These are phyloP conservation scores for Boletus insuetus DNA, from an alignment of 768 basidiomycete species.

Conservation along the genomic window DNA sequence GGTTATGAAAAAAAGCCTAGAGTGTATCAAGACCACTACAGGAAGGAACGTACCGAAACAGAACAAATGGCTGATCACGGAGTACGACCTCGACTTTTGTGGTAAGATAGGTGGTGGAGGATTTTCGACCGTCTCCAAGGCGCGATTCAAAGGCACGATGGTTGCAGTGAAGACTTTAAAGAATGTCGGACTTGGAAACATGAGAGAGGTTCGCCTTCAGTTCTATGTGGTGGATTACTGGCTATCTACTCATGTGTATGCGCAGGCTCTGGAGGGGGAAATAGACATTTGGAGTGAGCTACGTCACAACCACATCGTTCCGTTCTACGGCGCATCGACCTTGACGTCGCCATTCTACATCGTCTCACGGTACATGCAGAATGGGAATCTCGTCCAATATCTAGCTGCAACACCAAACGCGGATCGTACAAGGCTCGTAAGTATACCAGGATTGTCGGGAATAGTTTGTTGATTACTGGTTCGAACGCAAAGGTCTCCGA, in stretches of 20 bases:
- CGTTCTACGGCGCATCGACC: constrained; percentile 12
- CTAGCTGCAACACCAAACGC: background rate
- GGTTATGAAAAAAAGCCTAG: constrained; percentile 1
- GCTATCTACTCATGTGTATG: background rate
- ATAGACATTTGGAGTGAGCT: constrained; percentile 13
- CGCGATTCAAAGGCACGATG: background rate
- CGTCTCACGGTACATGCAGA: constrained; percentile 8
- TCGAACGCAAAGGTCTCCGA: constrained; percentile 4
- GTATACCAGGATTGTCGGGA: background rate
- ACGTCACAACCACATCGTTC: constrained; percentile 10
- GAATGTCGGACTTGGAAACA: background rate
- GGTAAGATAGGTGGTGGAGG: constrained; percentile 25
- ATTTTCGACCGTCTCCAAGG: constrained; percentile 13
- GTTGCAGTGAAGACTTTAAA: constrained; percentile 7
- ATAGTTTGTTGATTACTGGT: background rate
- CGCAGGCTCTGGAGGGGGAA: constrained; percentile 1
- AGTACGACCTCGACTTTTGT: constrained; percentile 27
- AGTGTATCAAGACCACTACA: constrained; percentile 1
- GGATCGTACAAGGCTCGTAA: background rate
- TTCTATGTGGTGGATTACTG: too few species aligned
- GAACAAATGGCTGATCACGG: constrained; percentile 23
- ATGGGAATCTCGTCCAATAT: constrained; percentile 8
- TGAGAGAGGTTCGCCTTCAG: background rate
- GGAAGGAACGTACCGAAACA: constrained; percentile 3
- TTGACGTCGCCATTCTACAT: background rate